Base-by-base conservation (phyloP, 2,329 filamentous ascomycete genomes). In the Cladobotryum protrusum region DNA sequence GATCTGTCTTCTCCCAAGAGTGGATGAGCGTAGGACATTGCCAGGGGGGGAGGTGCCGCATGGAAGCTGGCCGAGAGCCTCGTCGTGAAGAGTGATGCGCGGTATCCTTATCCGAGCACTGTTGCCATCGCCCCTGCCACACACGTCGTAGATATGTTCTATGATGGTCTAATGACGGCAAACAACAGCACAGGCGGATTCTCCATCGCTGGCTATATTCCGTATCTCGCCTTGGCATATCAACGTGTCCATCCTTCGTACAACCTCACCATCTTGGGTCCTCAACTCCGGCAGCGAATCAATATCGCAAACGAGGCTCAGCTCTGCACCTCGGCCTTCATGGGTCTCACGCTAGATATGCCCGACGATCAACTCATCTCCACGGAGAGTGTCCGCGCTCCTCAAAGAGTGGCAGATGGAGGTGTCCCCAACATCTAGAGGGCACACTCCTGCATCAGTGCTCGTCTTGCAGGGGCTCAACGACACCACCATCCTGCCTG, bases 1-100 rank as follows among this genome's bases (percentile, higher is more conserved):
- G 48, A 2, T 6, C 2, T 15, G 41, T 40, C 12, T 35, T 55
- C 34, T 39, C 54, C 14, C 33, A 35, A 8, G 45, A 53, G 17
- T 56, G 52, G 54, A 41, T 55, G 19, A 33, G 20, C 33, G 43
- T 53, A 18, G 56, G 56, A 1, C 56, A 58, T 41, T 58, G 54
- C 5, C 54, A 58, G 33, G 56, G 56, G n/a, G 37, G 56, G 53
- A 32, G 56, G 55, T 19, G 50, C 55, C 9, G 55, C 47, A 17
- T 57, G 56, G 56, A 56, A 56, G 40, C 53, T 57, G 11, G 52
- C 53, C 17, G 56, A 56, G 48, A 56, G 52, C 48, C n/a, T 17
- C 13, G 35, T 43, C 11, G 49, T 55, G 29, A 13, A 18, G n/a
- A 40, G 41, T 6, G 51, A 57, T 33, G 20, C 17, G 8, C 24